Evolutionary conservation across 805 yeast genomes (phyloP), one percentile per base, ranked within the genome.

Genomic region (Yamadazyma phyllophila): DNA sequence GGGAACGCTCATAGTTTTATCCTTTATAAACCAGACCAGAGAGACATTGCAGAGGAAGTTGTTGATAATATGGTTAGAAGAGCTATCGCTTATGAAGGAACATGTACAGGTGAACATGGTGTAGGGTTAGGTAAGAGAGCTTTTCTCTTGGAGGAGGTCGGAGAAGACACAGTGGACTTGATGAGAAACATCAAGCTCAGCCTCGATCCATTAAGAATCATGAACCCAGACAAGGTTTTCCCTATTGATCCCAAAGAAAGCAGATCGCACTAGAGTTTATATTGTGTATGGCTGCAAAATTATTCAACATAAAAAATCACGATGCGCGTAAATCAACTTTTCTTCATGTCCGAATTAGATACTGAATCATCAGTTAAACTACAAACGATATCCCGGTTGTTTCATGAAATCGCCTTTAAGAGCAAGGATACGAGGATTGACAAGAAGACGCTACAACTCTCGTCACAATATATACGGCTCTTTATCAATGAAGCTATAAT

Each of bases 21-120:
- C 17, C 66, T 83, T 6, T 84, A 81, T 61, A 74, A 72, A 38
- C 78, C 80, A 0, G 75, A 76, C 15, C 77, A 81, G 51, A 55
- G 67, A 14, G 63, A 66, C 1, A 62, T 61, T 16, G 83, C 80
- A 2, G 57, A 55, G 27, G 48, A 43, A n/a, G 59, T 61, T 11
- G 66, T 61, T 3, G 55, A 57, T 32, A 59, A 56, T 41, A 59
- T 60, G 59, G 63, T 61, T 1, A 51, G 60, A 46, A 41, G 66
- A 32, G 64, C 66, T 8, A 51, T 61, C 14, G 47, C 39, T 7
- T 50, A 33, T 26, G 91, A 86, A 40, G 94, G 95, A 1, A 87
- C 95, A 1, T 83, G 90, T 55, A 85, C 92, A 9, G 95, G 95
- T 35, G 95, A 87, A 57, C 95, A 87, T 60, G 95, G 95, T 13